phyloP scores from a whole-genome alignment of 345 rosid species.

The Erysimum cheiranthoides region DNA sequence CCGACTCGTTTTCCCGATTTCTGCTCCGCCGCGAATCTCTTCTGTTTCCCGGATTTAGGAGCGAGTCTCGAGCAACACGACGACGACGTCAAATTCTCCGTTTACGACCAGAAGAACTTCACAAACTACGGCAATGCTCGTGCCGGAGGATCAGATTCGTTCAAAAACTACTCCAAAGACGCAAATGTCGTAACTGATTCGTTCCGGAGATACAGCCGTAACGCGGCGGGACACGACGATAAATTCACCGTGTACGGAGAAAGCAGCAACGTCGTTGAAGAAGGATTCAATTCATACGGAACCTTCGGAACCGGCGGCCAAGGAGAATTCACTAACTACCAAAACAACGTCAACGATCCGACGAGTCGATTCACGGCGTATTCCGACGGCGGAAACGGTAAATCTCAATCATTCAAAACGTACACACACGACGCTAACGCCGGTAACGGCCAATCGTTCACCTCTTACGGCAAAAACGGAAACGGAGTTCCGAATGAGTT shows the following conservation, averaged over 20 bases:
- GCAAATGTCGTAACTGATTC: slow-evolving; percentile 51
- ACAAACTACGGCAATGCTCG: slow-evolving; percentile 66
- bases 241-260: slow-evolving; percentile 53
- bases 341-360: slow-evolving; percentile 61
- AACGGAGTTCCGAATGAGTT: slow-evolving; percentile 66
- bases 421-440: slow-evolving; percentile 64
- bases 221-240: slow-evolving; percentile 51
- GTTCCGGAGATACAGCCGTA: slow-evolving; percentile 67
- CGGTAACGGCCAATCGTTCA: slow-evolving; percentile 59
- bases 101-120: slow-evolving; percentile 70
- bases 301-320: slow-evolving; percentile 62
- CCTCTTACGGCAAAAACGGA: slow-evolving; percentile 72
- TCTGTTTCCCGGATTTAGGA: slow-evolving; percentile 74
- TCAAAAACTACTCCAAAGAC: slow-evolving; percentile 56
- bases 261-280: slow-evolving; percentile 60
- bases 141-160: slow-evolving; percentile 62
- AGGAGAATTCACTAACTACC: slow-evolving; percentile 67
- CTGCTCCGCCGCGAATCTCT: slow-evolving; percentile 82
- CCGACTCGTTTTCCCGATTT: slow-evolving; percentile 66
- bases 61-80: slow-evolving; percentile 54
- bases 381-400: slow-evolving; percentile 56
- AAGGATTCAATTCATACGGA: slow-evolving; percentile 82
- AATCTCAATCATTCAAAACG: slow-evolving; percentile 55
- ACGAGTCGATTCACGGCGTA: slow-evolving; percentile 66
- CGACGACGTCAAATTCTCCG: slow-evolving; percentile 59